Conservation (phyloP, 306 rosid species). For the Purshia tridentata region DNA sequence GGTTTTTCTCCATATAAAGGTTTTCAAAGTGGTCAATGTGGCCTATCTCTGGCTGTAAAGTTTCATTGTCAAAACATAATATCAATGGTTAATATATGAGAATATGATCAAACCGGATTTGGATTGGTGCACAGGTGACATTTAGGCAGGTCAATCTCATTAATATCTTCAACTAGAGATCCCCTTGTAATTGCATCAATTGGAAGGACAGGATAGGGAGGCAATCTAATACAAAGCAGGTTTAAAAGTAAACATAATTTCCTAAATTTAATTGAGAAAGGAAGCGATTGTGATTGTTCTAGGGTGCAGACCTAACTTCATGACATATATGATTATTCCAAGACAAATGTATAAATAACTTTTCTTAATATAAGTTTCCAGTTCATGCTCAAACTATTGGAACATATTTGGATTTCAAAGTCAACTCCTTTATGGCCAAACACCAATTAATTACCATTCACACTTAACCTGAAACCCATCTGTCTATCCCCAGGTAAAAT, state of each 20-base stretch:
- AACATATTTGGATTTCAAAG: neutral
- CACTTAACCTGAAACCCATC: neutral
- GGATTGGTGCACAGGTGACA: neutral
- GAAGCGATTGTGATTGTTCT: neutral
- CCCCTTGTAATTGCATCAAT: neutral
- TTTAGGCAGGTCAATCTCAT: neutral
- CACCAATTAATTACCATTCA: neutral
- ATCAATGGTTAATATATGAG: neutral
- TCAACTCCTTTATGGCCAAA: neutral
- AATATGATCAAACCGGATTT: conserved; percentile 4
- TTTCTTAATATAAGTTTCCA: neutral
- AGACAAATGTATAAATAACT: neutral
- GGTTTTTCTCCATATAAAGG: neutral
- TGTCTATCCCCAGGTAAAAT: neutral
- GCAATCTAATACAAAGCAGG: neutral
- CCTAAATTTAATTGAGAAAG: neutral
- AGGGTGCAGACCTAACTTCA: neutral
- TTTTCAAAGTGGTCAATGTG: conserved; percentile 1
- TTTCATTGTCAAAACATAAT: neutral
- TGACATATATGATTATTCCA: no score
- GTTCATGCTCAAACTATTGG: neutral
- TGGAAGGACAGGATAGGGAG: neutral
- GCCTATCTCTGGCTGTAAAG: neutral
- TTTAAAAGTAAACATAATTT: neutral
- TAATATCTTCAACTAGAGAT: neutral